phyloP scores from a whole-genome alignment of 371 early-diverging fungal genomes.

The Mucor ambiguus region DNA sequence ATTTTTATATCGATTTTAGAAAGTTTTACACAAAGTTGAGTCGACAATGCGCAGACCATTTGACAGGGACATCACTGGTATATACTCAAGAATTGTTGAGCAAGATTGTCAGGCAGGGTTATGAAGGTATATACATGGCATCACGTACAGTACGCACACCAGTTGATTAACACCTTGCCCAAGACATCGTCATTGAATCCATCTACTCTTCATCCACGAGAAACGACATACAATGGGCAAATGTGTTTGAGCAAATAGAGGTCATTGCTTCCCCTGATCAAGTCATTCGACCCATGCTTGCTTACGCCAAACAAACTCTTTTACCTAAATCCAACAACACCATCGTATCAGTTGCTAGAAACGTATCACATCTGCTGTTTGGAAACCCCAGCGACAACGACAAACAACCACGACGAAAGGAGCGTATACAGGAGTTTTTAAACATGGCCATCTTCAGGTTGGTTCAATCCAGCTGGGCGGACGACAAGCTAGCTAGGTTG shows the following conservation, averaged over 20 bases:
- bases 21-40: slow-evolving; percentile 22
- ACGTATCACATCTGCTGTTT: slow-evolving; percentile 14
- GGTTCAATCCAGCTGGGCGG: slow-evolving; percentile 19
- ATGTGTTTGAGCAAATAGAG: slow-evolving; percentile 5
- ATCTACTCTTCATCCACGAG: slow-evolving; percentile 20
- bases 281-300: slow-evolving; percentile 6
- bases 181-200: slow-evolving; percentile 24
- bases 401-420: not conserved
- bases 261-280: slow-evolving; percentile 8
- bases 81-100: slow-evolving; percentile 27
- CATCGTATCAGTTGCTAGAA: not conserved
- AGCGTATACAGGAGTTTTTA: slow-evolving; percentile 11
- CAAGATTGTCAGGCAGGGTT: slow-evolving; percentile 39
- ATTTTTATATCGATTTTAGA: no score
- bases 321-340: not conserved
- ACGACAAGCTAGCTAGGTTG: slow-evolving; percentile 12
- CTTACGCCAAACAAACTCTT: not conserved
- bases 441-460: slow-evolving; percentile 13
- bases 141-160: not conserved
- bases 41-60: slow-evolving; percentile 8
- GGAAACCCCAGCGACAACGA: not conserved
- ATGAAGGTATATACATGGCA: slow-evolving; percentile 15
- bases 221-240: not conserved
- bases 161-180: not conserved
- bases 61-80: not conserved